Base-by-base conservation (phyloP, 2,329 filamentous ascomycete species). In the Paramyrothecium sp. region DNA sequence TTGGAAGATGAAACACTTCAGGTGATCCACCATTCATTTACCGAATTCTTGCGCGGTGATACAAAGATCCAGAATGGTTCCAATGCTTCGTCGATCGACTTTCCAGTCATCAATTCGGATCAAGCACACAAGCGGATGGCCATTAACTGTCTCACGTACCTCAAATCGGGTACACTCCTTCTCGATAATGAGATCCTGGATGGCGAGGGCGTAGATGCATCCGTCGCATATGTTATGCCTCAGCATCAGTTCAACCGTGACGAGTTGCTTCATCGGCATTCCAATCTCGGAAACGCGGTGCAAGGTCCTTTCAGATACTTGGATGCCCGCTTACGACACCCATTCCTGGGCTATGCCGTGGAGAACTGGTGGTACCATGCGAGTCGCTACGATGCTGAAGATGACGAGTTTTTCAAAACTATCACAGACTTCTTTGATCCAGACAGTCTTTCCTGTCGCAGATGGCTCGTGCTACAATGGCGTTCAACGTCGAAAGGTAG, bases 11-110 rank as follows among this genome's bases (percentile, higher is more conserved):
- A 78, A 54, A 76, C 73, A 0, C 58, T 80, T 11, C 70, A 71
- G 19, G 71, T 80, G 7, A 73, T 81, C 7, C 78, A 81, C 58
- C 78, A 81, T 54, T 80, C 77, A 1, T 74, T 81, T 46, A 80
- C 78, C 3, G 78, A 81, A 54, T 81, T 76, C 57, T 60, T 80
- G 12, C 67, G 70, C 2, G 73, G 71, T 8, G 56, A 61, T 53
- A 61, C 17, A 55, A 20, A 12, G 11, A 7, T 0, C 13, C 26
- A 3, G 19, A 11, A 30, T 30, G 26, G 10, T 10, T 30, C 26
- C 0, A 16, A 33, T 11, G 19, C 23, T 3, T n/a, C 2, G 10
- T 44, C 34, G 4, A 41, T 22, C 0, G 41, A 55, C 1, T 65
- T 68, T 51, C 60, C 64, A 13, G 33, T 61, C 8, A 64, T 66